These are phyloP conservation scores for Groenewaldozyma sp. DNA, from an alignment of 1,139 yeast genomes.

Conservation along the genomic window DNA sequence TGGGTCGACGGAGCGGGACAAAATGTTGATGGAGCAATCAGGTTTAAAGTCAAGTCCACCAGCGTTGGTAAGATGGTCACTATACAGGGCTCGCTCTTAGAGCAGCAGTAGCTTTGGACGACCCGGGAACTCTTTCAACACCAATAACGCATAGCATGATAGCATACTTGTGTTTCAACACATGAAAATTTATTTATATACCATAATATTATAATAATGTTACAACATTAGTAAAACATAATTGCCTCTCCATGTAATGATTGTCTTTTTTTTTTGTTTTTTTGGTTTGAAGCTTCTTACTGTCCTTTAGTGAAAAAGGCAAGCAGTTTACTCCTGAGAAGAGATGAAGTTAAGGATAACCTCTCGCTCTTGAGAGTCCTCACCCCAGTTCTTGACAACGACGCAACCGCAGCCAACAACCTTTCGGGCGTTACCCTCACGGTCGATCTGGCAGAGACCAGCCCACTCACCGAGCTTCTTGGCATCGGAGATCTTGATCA, in stretches of 20 bases:
- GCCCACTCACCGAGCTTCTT: slow-evolving; percentile 99
- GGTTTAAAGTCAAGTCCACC: slow-evolving; percentile 62
- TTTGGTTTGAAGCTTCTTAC: background rate
- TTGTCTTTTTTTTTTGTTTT: too few species aligned
- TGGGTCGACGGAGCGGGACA: slow-evolving; percentile 74
- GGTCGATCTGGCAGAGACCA: slow-evolving; percentile 99
- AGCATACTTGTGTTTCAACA: background rate
- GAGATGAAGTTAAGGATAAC: slow-evolving; percentile 95
- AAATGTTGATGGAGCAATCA: slow-evolving; percentile 71
- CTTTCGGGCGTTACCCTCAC: slow-evolving; percentile 99
- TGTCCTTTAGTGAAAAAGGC: background rate
- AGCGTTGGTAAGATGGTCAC: slow-evolving; percentile 77
- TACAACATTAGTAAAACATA: too few species aligned
- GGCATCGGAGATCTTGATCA: slow-evolving; percentile 98
- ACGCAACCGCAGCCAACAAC: slow-evolving; percentile 99
- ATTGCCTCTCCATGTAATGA: too few species aligned
- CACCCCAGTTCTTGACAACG: slow-evolving; percentile 99
- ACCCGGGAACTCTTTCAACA: too few species aligned
- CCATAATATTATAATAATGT: too few species aligned
- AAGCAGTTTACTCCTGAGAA: slow-evolving; percentile 52
- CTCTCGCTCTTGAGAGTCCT: slow-evolving; percentile 96
- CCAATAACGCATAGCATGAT: too few species aligned
- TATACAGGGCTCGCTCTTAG: slow-evolving; percentile 71
- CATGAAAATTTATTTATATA: background rate
- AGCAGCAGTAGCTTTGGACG: slow-evolving; percentile 49